These are phyloP conservation scores for Lumnitzera littorea DNA, from an alignment of 345 rosid genomes.

Conservation along the genomic window DNA sequence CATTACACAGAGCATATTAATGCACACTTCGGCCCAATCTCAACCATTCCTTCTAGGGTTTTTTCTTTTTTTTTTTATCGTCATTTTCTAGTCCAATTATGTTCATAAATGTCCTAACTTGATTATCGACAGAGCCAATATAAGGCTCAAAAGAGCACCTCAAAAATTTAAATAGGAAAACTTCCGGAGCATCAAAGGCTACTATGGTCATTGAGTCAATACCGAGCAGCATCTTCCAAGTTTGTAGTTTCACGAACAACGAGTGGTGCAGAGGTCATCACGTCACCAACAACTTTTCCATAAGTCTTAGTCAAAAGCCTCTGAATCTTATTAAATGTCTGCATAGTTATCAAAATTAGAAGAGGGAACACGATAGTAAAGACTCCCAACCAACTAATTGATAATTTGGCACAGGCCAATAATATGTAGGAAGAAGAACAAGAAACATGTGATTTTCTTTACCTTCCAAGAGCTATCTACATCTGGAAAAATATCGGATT, in stretches of 20 bases:
- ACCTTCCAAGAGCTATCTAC: conserved; percentile 93
- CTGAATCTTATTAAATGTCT: conserved; percentile 82
- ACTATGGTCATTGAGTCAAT: not conserved
- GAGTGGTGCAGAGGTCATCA: conserved; percentile 90
- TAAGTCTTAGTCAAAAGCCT: conserved; percentile 63
- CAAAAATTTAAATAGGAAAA: not conserved
- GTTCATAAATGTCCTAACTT: too few species aligned
- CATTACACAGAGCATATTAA: too few species aligned
- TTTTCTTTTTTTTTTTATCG: too few species aligned
- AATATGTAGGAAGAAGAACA: not conserved
- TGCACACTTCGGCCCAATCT: too few species aligned
- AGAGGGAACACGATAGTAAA: conserved; percentile 4
- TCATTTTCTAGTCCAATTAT: too few species aligned
- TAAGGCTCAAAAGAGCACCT: not conserved
- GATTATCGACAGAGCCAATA: too few species aligned
- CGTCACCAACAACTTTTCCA: conserved; percentile 84
- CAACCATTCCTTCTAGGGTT: too few species aligned
- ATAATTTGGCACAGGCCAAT: not conserved
- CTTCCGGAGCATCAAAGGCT: not conserved
- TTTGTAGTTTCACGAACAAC: conserved; percentile 69
- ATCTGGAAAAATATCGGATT: conserved; percentile 61
- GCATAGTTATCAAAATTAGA: conserved; percentile 19
- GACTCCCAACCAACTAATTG: not conserved
- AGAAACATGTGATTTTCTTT: conserved; percentile 12
- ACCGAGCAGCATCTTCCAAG: conserved; percentile 92